Base-by-base conservation (phyloP, 768 basidiomycete genomes). In the Mycena alexandri region DNA sequence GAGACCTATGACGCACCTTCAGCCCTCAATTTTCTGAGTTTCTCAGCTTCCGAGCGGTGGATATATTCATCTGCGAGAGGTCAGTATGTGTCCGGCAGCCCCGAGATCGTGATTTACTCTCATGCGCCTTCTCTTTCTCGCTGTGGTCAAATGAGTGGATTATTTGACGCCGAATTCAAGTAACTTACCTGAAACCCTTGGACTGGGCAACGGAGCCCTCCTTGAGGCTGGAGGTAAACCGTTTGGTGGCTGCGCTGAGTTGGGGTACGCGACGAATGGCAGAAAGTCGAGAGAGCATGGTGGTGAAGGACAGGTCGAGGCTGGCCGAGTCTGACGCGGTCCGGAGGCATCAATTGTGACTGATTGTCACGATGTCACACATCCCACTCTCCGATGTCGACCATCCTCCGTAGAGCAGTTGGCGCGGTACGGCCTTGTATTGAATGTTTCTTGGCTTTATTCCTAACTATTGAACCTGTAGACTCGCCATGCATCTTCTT, bases 111-210 rank as follows among this genome's bases (percentile, higher is more conserved):
- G 29, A 52, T 9, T 24, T 65, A 83, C 86, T 84, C 79, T 87
- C 86, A 24, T 87, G 80, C 21, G 86, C 86, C 73, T 79, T 85
- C 73, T 87, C 87, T 76, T 81, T 88, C 76, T 84, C 84, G 68
- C 86, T 88, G 73, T 53, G 22, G 9, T 24, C 22, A 29, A 13
- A 44, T 43, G 29, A 52, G 22, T 42, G 10, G 34, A 46, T 4
- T 34, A 41, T 36, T 12, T n/a, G n/a, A 3, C 7, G 13, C 4
- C 9, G 24, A 47, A 36, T 24, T 9, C 2, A 8, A 34, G 3
- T 12, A 46, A 29, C 66, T n/a, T 48, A 65, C 70, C 55, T 67
- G 55, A 71, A 71, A 21, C 66, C 62, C 60, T 71, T 71, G 29
- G 57, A 63, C 29, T 61, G 59, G 16, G 65, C 62, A 16, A 67